Conservation (phyloP, 306 rosid species). For the Glycyrrhiza uralensis region DNA sequence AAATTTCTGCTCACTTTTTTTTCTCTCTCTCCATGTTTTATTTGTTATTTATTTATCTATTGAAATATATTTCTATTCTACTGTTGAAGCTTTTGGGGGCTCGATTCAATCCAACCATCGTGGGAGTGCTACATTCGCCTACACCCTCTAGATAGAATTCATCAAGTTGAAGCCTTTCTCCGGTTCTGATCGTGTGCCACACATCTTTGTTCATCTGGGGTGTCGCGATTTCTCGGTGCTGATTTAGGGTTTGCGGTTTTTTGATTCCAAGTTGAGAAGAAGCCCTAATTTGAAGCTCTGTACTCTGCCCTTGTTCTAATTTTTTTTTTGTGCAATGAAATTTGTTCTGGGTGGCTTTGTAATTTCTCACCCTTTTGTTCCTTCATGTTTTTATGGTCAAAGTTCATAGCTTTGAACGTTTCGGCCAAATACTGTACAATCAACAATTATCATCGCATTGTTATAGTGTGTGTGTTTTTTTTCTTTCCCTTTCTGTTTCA, state of each 20-base stretch:
- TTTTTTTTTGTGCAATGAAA: constrained; percentile 19
- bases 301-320: constrained; percentile 31
- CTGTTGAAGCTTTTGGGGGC: constrained; percentile 27
- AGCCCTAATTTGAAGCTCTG: constrained; percentile 30
- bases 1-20: neutral
- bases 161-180: constrained; percentile 25
- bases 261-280: constrained; percentile 26
- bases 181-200: neutral
- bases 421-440: constrained; percentile 42
- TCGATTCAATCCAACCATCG: constrained; percentile 9
- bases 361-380: constrained; percentile 19
- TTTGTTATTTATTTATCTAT: neutral
- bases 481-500: neutral
- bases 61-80: neutral
- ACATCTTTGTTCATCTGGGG: constrained; percentile 9
- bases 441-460: constrained; percentile 46
- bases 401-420: constrained; percentile 40
- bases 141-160: neutral
- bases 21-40: neutral
- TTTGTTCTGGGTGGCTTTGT: constrained; percentile 34
- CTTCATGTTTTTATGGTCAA: constrained; percentile 16
- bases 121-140: neutral
- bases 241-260: constrained; percentile 38
- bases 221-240: constrained; percentile 17
- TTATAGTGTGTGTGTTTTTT: constrained; percentile 28